These are phyloP conservation scores for Candida succiphila DNA, from an alignment of 805 yeast genomes.

Conservation along the genomic window DNA sequence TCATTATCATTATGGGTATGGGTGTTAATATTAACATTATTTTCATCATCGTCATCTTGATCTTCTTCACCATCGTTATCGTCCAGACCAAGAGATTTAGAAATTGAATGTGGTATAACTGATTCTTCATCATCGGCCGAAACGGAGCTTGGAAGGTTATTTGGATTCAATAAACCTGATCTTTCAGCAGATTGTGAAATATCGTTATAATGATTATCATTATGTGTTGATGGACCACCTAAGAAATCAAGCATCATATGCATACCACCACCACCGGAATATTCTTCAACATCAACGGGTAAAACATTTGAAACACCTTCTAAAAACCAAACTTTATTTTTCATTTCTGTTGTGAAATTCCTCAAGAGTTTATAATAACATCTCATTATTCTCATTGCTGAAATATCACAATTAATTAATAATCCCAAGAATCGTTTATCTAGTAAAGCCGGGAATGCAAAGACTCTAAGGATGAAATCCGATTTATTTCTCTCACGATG, in stretches of 20 bases:
- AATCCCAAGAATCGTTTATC: constrained; percentile 72
- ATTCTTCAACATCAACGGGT: constrained; percentile 87
- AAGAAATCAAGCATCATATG: constrained; percentile 84
- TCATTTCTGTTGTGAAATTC: constrained; percentile 77
- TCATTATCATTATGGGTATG: too few relatives aligned
- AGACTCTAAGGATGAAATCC: constrained; percentile 77
- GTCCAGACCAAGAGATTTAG: constrained; percentile 37
- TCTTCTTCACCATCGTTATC: constrained; percentile 32
- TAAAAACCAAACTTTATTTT: constrained; percentile 85
- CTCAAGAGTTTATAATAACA: constrained; percentile 76
- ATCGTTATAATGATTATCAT: constrained; percentile 28
- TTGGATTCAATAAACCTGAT: constrained; percentile 39
- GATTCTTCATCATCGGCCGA: constrained; percentile 14
- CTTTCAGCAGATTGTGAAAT: constrained; percentile 33
- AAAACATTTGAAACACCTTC: constrained; percentile 85
- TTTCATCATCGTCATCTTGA: too few relatives aligned
- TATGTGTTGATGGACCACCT: constrained; percentile 44
- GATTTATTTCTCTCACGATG: constrained; percentile 75
- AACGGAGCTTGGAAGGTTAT: constrained; percentile 47
- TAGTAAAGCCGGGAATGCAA: constrained; percentile 87
- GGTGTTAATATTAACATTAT: too few relatives aligned
- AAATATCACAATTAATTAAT: constrained; percentile 73
- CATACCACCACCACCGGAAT: constrained; percentile 87
- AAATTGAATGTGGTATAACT: constrained; percentile 10
- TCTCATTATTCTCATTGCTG: constrained; percentile 87